phyloP scores from a whole-genome alignment of 345 rosid species.

The Eucalyptus lansdowneana region DNA sequence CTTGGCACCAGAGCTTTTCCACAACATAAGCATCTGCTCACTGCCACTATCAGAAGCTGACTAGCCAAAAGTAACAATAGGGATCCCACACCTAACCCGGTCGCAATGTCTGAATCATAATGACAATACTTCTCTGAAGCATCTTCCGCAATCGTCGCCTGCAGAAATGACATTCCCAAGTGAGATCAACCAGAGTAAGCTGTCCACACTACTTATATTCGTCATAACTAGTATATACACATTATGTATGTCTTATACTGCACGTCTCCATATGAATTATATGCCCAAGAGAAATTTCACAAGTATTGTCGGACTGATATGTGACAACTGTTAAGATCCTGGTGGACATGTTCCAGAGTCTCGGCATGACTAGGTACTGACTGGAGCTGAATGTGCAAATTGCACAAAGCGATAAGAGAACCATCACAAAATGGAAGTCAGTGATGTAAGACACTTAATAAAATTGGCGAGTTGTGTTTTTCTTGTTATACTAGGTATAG shows the following conservation, averaged over 20 bases:
- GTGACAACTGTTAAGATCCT: background rate
- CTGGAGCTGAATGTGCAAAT: background rate
- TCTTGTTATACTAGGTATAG: background rate
- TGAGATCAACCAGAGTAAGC: background rate
- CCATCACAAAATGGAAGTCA: background rate
- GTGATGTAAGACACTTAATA: background rate
- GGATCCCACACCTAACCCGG: slow-evolving; percentile 67
- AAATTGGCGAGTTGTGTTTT: background rate
- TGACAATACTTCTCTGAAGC: slow-evolving; percentile 27
- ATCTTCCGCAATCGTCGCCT: slow-evolving; percentile 16
- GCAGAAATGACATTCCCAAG: background rate
- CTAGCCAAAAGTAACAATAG: slow-evolving; percentile 47
- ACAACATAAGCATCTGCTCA: slow-evolving; percentile 69
- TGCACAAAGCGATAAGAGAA: background rate
- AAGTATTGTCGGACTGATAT: background rate
- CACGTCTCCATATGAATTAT: background rate
- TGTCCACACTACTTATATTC: background rate
- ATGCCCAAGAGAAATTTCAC: background rate
- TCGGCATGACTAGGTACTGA: background rate
- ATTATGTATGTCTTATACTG: background rate
- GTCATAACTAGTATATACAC: background rate
- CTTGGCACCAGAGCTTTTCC: slow-evolving; percentile 75
- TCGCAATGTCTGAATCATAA: slow-evolving; percentile 76
- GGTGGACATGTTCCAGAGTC: background rate
- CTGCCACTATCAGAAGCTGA: slow-evolving; percentile 59